Base-by-base conservation (phyloP, 2,329 filamentous ascomycete genomes). In the Pseudocercospora crystallina region DNA sequence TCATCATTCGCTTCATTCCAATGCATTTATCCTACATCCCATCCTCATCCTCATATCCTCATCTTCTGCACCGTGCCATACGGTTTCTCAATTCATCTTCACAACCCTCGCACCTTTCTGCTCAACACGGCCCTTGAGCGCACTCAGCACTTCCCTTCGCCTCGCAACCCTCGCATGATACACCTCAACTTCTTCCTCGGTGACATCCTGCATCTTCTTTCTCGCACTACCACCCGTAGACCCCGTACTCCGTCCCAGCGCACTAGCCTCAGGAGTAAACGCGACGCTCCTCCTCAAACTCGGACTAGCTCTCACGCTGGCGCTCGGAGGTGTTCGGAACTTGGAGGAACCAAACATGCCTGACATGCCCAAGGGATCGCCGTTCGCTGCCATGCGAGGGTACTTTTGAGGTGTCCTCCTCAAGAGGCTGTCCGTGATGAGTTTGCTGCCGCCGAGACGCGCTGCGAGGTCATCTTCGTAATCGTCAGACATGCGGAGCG, bases 141-240 rank as follows among this genome's bases (percentile, higher is more conserved):
- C 67, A n/a, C 58, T 61, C 12, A 71, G 62, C 17, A 76, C 69
- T 36, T 65, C 62, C 57, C 60, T 70, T 61, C 74, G 65, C 59
- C 67, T 64, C 53, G 58, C 62, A 15, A 51, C 46, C 45, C 58
- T 64, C n/a, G 41, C 65, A 45, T 68, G 60, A 49, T 71, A 68
- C n/a, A 49, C 60, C 48, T 67, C 64, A 5, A 77, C 64, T 38
- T 73, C 70, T 48, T 71, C 70, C 33, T 67, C 63, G 20, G 69
- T 71, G 2, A 76, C 69, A 53, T 73, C 64, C 20, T 65, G 62
- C 61, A 70, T 71, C 49, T 71, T 66, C 55, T 65, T 69, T 42
- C 67, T 63, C 36, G 59, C 54, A 31, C 60, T 61, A 8, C 64
- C 68, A 36, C 54, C 59, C 46, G 62, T 30, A 44, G 62, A 65